Percentiles rank a stretch among this genome's conserved stretches.
These are phyloP conservation scores for Pythium rhizo-oryzae DNA, from an alignment of 352 stramenopile genomes.

Conservation along the genomic window DNA sequence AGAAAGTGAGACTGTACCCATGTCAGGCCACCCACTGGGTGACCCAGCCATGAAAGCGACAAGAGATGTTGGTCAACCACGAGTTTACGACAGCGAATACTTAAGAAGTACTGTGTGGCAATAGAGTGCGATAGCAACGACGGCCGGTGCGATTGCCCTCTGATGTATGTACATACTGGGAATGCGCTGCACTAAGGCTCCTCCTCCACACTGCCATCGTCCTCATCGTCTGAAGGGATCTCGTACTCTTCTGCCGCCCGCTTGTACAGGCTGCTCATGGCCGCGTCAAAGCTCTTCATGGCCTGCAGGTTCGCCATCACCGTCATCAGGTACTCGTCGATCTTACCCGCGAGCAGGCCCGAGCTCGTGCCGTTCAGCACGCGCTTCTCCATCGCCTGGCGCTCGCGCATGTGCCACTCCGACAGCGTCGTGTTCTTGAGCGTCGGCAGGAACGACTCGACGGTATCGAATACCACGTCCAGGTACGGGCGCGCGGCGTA, in stretches of 20 bases:
- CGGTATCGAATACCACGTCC: neutral
- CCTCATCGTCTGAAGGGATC: neutral
- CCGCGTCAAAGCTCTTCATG: neutral
- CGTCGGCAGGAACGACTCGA: neutral
- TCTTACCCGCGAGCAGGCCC: neutral
- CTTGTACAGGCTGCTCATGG: neutral
- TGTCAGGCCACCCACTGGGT: too few relatives aligned
- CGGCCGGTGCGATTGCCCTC: too few relatives aligned
- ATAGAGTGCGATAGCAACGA: too few relatives aligned
- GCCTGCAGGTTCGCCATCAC: neutral
- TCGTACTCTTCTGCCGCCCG: neutral
- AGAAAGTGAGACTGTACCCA: too few relatives aligned
- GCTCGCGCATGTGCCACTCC: neutral
- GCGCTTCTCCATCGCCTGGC: neutral
- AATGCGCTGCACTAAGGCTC: too few relatives aligned
- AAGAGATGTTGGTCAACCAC: too few relatives aligned
- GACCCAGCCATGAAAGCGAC: too few relatives aligned
- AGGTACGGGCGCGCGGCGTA: neutral
- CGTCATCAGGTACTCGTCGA: neutral
- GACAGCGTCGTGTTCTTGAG: neutral
- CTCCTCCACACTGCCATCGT: neutral
- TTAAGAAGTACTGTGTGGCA: too few relatives aligned
- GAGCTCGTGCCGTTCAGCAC: neutral
- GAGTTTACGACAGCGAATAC: too few relatives aligned
- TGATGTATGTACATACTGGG: too few relatives aligned